Evolutionary conservation across 306 rosid genomes (phyloP).

Genomic region (Betula pendula): DNA sequence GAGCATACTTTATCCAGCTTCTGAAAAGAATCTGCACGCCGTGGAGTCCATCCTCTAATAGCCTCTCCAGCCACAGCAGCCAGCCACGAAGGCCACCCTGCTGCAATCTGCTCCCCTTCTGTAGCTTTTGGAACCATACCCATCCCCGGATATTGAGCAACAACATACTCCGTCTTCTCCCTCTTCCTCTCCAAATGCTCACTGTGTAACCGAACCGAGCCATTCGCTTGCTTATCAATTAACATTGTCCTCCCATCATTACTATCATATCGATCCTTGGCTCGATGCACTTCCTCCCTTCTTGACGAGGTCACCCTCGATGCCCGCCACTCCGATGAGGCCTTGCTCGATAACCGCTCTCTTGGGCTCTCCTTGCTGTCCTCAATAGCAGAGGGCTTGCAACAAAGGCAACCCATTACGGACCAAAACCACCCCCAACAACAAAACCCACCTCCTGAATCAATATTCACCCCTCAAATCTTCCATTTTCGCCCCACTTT

Average conservation of each 20-base stretch:
- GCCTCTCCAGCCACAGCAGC: constrained; percentile 98
- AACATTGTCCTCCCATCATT: constrained; percentile 62
- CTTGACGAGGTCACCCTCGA: constrained; percentile 69
- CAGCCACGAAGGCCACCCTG: constrained; percentile 97
- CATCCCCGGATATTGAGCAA: constrained; percentile 69
- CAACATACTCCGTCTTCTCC: constrained; percentile 75
- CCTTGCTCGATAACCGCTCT: constrained; percentile 67
- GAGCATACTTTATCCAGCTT: constrained; percentile 86
- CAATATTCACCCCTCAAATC: constrained; percentile 49
- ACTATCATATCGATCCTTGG: constrained; percentile 62
- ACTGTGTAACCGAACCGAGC: constrained; percentile 51
- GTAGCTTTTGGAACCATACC: constrained; percentile 76
- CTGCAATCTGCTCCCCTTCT: constrained; percentile 96
- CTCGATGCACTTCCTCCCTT: constrained; percentile 71
- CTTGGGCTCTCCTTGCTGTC: constrained; percentile 95
- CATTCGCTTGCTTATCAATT: constrained; percentile 74
- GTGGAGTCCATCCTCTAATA: constrained; percentile 91
- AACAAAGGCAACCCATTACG: constrained; percentile 80
- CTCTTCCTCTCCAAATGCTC: constrained; percentile 79
- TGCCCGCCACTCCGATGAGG: constrained; percentile 46
- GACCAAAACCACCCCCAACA: constrained; percentile 45
- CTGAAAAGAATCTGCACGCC: constrained; percentile 96
- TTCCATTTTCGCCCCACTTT: constrained; percentile 33
- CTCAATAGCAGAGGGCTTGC: constrained; percentile 97
- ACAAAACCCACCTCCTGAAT: constrained; percentile 42